Percentiles rank a stretch among this genome's conserved stretches.
Evolutionary conservation across 495 filamentous ascomycete species (phyloP).

Genomic region (Neurospora sp.): DNA sequence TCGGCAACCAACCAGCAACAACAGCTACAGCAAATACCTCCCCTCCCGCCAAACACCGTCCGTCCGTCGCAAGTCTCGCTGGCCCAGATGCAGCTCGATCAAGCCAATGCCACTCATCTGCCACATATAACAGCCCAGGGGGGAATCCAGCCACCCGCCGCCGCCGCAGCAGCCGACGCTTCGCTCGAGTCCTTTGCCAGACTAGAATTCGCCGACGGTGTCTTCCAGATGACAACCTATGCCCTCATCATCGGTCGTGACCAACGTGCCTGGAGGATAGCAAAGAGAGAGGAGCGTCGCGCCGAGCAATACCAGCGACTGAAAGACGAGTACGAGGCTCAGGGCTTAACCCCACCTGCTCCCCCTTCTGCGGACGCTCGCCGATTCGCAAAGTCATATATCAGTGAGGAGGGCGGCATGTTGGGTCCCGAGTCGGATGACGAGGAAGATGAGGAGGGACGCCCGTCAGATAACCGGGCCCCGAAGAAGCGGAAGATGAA

Average conservation of each 20-base stretch:
- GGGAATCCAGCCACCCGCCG: constrained; percentile 10
- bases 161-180: constrained; percentile 16
- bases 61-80: constrained; percentile 22
- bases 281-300: constrained; percentile 32
- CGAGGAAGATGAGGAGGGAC: constrained; percentile 21
- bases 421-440: constrained; percentile 40
- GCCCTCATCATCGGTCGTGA: constrained; percentile 42
- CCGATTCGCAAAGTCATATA: constrained; percentile 43
- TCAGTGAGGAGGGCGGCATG: constrained; percentile 44
- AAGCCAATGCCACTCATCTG: neutral
- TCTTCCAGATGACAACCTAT: constrained; percentile 44
- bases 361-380: constrained; percentile 27
- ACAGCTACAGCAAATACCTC: constrained; percentile 4
- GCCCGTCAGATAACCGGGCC: constrained; percentile 13
- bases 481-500: constrained; percentile 29
- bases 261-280: constrained; percentile 33
- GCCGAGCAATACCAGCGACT: constrained; percentile 26
- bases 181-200: constrained; percentile 40
- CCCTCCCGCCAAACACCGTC: constrained; percentile 17
- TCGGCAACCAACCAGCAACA: constrained; percentile 6
- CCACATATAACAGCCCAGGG: neutral
- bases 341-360: constrained; percentile 30
- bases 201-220: constrained; percentile 42
- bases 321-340: constrained; percentile 26
- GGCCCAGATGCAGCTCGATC: constrained; percentile 9